Base-by-base conservation (phyloP, 306 rosid genomes). In the Canavalia ensiformis region DNA sequence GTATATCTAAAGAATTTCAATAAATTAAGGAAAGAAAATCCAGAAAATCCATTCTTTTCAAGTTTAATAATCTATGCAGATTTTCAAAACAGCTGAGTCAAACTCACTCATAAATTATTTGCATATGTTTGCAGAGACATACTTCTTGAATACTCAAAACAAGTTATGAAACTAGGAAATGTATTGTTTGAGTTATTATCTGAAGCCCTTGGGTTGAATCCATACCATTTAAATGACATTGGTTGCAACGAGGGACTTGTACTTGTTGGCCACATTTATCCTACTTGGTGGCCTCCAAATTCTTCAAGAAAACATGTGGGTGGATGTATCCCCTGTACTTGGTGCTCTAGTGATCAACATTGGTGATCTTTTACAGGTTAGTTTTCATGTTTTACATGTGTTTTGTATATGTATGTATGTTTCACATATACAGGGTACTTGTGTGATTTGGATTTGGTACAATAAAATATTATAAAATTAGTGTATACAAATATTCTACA, bases 201-300 rank as follows among this genome's bases (percentile, higher is more conserved):
- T 29, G 86, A 85, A 18, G 85, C 77, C 13, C 83, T 85, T 37
- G 83, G 80, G 12, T 39, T 85, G 41, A 56, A 65, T 33, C 73
- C 74, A 76, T 55, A 49, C 29, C 51, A 81, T 68, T 54, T 77
- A 1, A 81, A 72, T 37, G 86, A 77, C 0, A 77, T 85, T 54
- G 72, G 66, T 56, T 85, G 86, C 54, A 7, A 28, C n/a, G 83
- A 85, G 45, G 86, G 86, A 39, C 74, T 85, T 12, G 0, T 12
- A 2, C 8, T 28, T 65, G 39, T 37, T 42, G 9, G 83, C 54
- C 88, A 85, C 88, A 85, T 72, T 77, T 85, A 85, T 59, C 88
- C 88, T 13, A 29, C 83, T 86, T 47, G 93, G 93, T 12, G 93
- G 89, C 9, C 88, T 90, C 52, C 93, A 90, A 88, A 79, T 86